Evolutionary conservation across 345 rosid genomes (phyloP), one percentile per base, ranked within the genome.

Genomic region (Arabidopsis thaliana): DNA sequence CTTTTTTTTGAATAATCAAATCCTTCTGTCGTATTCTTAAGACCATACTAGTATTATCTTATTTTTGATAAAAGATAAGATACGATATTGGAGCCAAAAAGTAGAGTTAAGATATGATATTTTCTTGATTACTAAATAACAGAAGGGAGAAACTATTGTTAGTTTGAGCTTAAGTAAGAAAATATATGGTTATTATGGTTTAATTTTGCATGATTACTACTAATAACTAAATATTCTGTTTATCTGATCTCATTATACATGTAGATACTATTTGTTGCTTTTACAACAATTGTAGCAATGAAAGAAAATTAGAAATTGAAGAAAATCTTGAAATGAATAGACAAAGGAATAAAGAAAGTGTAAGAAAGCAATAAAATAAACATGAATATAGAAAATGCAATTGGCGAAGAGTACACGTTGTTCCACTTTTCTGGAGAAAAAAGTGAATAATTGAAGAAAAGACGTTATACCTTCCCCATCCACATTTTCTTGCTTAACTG

Each of bases 391-490:
- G 78, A 55, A 76, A 77, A 56, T 64, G 51, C 67, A 56, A 40
- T 63, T 70, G 80, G 71, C 37, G 71, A 45, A 77, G 71, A 46
- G 72, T 63, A 77, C 72, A 70, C 76, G 80, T 64, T 77, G 71
- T 70, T 46, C 66, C 60, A 70, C 80, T 71, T 64, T 77, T 70
- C 45, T 70, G 36, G 36, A 20, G 12, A 20, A 1, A 11, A 71
- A 71, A 71, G 68, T 40, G 77, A 78, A 78, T 72, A 65, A 72
- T 58, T 66, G 77, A 66, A 66, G 77, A 65, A 66, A 68, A 78
- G 62, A 78, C 81, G 81, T 78, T 71, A 78, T 71, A 78, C 81
- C 77, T 71, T 65, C 77, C 77, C 69, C 81, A 72, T 65, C 77
- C 58, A 65, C 73, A 65, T 78, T 78, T 66, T 59, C 51, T 55